Evolutionary conservation across 2,329 filamentous ascomycete genomes (phyloP).

Genomic region (Plectosphaerella plurivora): DNA sequence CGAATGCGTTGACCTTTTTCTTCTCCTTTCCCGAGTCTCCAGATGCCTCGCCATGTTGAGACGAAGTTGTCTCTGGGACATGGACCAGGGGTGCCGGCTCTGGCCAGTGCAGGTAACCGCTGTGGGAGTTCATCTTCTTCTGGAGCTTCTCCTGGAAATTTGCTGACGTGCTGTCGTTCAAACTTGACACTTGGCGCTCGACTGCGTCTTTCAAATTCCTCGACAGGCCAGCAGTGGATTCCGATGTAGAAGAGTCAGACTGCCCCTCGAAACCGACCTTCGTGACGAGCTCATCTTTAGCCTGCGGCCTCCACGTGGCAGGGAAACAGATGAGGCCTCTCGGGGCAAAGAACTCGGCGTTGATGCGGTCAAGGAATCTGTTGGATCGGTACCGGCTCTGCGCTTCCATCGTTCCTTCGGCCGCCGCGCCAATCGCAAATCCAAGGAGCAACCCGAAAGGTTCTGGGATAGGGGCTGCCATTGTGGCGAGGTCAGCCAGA

Average conservation of each 20-base stretch:
- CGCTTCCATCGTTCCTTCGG: constrained; percentile 33
- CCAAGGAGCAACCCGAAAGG: constrained; percentile 36
- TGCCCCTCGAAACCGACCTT: constrained; percentile 24
- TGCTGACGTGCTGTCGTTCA: neutral
- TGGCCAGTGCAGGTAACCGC: constrained; percentile 34
- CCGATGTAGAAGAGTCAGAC: neutral
- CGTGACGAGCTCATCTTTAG: constrained; percentile 11
- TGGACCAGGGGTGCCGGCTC: constrained; percentile 45
- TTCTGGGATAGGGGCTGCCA: constrained; percentile 30
- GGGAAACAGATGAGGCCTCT: constrained; percentile 46
- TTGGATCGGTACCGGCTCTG: constrained; percentile 40
- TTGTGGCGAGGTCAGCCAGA: constrained; percentile 25
- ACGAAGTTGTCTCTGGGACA: constrained; percentile 31
- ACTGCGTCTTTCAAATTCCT: neutral
- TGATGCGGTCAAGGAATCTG: constrained; percentile 50
- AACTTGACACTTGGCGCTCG: neutral
- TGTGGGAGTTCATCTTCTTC: constrained; percentile 10
- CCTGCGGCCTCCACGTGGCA: constrained; percentile 46
- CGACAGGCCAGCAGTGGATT: neutral
- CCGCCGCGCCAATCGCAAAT: constrained; percentile 35
- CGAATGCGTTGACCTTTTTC: constrained; percentile 5
- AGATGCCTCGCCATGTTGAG: constrained; percentile 7
- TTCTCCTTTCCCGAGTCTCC: constrained; percentile 12
- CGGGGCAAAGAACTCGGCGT: constrained; percentile 52
- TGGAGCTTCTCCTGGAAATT: neutral